Evolutionary conservation across 192 early-diverging fungal species (phyloP).

Genomic region (Mycoemilia scoparia): DNA sequence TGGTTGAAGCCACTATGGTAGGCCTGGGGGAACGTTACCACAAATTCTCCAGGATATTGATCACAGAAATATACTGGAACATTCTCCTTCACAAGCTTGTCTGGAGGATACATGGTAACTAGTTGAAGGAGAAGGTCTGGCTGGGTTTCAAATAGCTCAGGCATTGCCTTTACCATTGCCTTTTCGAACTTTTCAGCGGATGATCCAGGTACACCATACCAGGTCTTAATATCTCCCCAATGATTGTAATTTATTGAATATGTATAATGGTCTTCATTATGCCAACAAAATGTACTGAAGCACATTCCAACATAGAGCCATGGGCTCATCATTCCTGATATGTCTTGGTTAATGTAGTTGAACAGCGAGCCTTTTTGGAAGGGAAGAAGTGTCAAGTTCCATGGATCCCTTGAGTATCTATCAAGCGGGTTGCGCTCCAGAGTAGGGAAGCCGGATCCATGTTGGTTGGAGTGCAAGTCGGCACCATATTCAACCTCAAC

Average conservation of each 20-base stretch:
- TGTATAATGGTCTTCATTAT: conserved; percentile 92
- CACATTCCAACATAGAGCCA: conserved; percentile 96
- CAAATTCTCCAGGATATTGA: conserved; percentile 84
- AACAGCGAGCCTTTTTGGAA: conserved; percentile 66
- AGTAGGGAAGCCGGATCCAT: conserved; percentile 86
- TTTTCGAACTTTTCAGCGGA: conserved; percentile 69
- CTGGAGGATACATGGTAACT: conserved; percentile 79
- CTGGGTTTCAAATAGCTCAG: conserved; percentile 75
- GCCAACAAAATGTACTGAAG: conserved; percentile 95
- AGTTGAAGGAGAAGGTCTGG: conserved; percentile 89
- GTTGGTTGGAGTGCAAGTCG: conserved; percentile 74
- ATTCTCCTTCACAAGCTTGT: conserved; percentile 42
- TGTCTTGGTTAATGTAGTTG: conserved; percentile 74
- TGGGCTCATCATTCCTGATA: conserved; percentile 93
- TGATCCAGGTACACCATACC: conserved; percentile 84
- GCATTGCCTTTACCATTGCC: conserved; percentile 56
- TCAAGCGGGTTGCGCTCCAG: conserved; percentile 39
- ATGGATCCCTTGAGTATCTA: conserved; percentile 51
- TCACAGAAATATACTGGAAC: conserved; percentile 63
- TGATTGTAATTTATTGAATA: conserved; percentile 96
- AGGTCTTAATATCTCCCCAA: conserved; percentile 92
- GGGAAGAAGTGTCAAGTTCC: conserved; percentile 83
- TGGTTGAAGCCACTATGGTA: conserved; percentile 98
- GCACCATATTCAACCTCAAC: conserved; percentile 94
- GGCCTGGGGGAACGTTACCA: conserved; percentile 84